phyloP scores from a whole-genome alignment of 2,329 filamentous ascomycete genomes.

The Colletotrichum sp. region DNA sequence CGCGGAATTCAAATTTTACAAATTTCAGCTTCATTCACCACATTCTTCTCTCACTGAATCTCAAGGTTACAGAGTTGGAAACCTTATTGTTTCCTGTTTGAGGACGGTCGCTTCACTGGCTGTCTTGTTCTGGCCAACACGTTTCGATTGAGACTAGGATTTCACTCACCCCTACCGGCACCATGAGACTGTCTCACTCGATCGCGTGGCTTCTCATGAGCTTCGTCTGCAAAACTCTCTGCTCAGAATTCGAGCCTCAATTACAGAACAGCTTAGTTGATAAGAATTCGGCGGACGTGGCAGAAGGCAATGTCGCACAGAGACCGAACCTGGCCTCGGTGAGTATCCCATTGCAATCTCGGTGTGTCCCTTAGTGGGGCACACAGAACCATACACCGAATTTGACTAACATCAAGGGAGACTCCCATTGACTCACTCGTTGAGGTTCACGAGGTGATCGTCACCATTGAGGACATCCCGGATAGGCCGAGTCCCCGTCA shows the following conservation, averaged over 20 bases:
- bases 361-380: not conserved
- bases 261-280: not conserved
- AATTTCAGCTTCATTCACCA: not conserved
- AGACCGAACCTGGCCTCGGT: not conserved
- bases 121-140: not conserved
- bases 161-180: not conserved
- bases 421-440: slow-evolving; percentile 8
- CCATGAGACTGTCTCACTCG: not conserved
- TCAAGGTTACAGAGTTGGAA: not conserved
- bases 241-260: not conserved
- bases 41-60: not conserved
- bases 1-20: not conserved
- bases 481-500: slow-evolving; percentile 29
- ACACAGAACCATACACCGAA: rapidly evolving
- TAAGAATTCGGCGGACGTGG: not conserved
- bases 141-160: not conserved
- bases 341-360: not conserved
- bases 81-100: not conserved
- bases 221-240: not conserved
- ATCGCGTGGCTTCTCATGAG: not conserved
- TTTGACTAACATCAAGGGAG: not conserved
- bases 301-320: not conserved
- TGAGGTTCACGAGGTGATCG: slow-evolving; percentile 29
- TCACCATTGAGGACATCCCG: slow-evolving; percentile 27
- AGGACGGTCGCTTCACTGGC: not conserved